A percentile compares a stretch with the other conserved stretches of the same genome.
These are phyloP conservation scores for Choiromyces venosus DNA, from an alignment of 495 filamentous ascomycete genomes.

Conservation along the genomic window DNA sequence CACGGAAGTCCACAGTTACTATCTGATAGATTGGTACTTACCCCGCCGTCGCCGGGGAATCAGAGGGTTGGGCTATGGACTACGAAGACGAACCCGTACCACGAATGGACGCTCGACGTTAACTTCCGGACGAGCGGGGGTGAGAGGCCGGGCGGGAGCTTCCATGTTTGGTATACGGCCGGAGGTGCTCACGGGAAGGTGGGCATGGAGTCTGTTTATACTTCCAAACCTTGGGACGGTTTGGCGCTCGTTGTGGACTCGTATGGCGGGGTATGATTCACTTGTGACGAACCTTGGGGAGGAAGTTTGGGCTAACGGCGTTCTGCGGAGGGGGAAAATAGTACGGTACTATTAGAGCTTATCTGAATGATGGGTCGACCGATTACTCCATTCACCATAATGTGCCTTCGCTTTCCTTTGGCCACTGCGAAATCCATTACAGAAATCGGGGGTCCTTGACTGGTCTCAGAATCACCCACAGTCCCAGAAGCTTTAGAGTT, in stretches of 20 bases:
- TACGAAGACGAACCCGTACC: conserved; percentile 54
- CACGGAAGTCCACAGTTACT: conserved; percentile 74
- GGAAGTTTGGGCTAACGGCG: conserved; percentile 17
- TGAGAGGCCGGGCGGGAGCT: conserved; percentile 78
- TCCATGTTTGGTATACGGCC: conserved; percentile 87
- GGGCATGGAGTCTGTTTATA: conserved; percentile 37
- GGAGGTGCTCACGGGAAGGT: conserved; percentile 26
- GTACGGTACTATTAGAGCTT: conserved; percentile 78
- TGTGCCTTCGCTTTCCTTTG: conserved; percentile 83
- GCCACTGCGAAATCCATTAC: conserved; percentile 85
- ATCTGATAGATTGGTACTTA: conserved; percentile 87
- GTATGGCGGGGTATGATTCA: conserved; percentile 58
- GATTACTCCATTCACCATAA: conserved; percentile 74
- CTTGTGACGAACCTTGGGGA: background rate
- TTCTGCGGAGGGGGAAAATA: conserved; percentile 34
- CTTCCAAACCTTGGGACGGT: conserved; percentile 55
- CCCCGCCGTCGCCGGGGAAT: conserved; percentile 81
- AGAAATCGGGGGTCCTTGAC: conserved; percentile 83
- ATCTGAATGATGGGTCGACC: conserved; percentile 83
- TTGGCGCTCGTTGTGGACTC: conserved; percentile 81
- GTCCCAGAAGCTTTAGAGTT: conserved; percentile 60
- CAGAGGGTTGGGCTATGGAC: conserved; percentile 77
- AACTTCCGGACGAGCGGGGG: conserved; percentile 82
- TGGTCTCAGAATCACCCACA: conserved; percentile 64
- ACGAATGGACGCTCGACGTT: conserved; percentile 75